These are phyloP conservation scores for Tylopilus balloui DNA, from an alignment of 768 basidiomycete genomes.

Conservation along the genomic window DNA sequence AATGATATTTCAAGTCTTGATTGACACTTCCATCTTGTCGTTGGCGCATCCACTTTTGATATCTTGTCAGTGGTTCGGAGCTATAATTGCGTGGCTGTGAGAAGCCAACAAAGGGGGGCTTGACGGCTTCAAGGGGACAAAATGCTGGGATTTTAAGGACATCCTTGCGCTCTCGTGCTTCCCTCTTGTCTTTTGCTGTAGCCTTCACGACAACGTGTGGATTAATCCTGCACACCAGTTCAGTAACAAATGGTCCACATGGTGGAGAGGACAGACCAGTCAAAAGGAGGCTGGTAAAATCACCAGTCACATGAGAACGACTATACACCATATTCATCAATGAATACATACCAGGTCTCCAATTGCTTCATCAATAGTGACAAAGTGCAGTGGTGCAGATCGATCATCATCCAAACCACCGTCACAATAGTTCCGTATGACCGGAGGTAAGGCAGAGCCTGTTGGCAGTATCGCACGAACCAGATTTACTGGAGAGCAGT, in stretches of 20 bases:
- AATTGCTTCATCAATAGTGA: constrained; percentile 64
- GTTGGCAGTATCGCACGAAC: constrained; percentile 41
- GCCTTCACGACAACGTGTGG: constrained; percentile 42
- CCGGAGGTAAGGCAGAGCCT: constrained; percentile 37
- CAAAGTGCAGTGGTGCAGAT: constrained; percentile 53
- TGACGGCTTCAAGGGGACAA: constrained; percentile 31
- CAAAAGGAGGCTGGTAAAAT: constrained; percentile 54
- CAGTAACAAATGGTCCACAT: background rate
- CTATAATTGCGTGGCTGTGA: constrained; percentile 40
- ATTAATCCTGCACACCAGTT: constrained; percentile 43
- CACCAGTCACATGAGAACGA: constrained; percentile 1
- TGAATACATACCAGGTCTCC: constrained; percentile 55
- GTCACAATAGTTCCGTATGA: constrained; percentile 40
- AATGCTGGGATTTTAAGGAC: constrained; percentile 43
- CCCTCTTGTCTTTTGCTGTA: constrained; percentile 33
- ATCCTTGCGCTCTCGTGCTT: constrained; percentile 33
- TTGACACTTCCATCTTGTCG: constrained; percentile 14
- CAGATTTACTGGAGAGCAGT: constrained; percentile 40
- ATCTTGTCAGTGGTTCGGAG: constrained; percentile 39
- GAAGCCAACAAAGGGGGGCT: constrained; percentile 42
- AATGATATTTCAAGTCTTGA: constrained; percentile 49
- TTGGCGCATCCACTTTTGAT: constrained; percentile 40
- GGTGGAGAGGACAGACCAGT: constrained; percentile 46
- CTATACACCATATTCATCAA: constrained; percentile 6
- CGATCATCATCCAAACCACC: constrained; percentile 32